Base-by-base conservation (phyloP, 345 rosid genomes). In the Erucastrum elatum region DNA sequence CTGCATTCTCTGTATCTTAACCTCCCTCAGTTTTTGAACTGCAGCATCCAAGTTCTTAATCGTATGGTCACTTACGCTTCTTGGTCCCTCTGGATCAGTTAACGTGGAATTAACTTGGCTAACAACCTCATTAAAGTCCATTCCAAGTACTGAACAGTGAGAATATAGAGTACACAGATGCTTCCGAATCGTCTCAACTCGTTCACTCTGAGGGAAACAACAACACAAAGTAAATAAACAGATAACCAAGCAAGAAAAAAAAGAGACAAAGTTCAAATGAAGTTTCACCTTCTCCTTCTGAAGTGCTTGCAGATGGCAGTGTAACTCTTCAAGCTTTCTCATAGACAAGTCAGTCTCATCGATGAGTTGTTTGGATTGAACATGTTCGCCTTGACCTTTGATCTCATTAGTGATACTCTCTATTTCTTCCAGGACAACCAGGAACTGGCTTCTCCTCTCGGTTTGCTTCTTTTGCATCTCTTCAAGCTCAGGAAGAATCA, bases 1-100 rank as follows among this genome's bases (percentile, higher is more conserved):
- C 75, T 91, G 91, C 93, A 93, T 91, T 84, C 99, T 93, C 77
- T 91, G 91, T 68, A 90, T 76, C 85, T 95, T 95, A 73, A 86
- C 84, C 75, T 88, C 60, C 60, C 60, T 53, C 60, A 53, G 60
- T 26, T 53, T 53, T 53, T 16, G 60, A 53, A 53, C 60, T 17
- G 85, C 81, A 72, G 80, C 68, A 58, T 70, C 84, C 82, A 95
- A 60, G 66, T 71, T 83, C 66, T 87, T 82, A 64, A 91, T 89
- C 3, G 92, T 85, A 71, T 72, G 83, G 75, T 88, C 70, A 66
- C 89, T 91, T 70, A 91, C 82, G 76, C 87, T 86, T 75, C 75
- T 85, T 29, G 82, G 74, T 71, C 87, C 88, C 56, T 90, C 86
- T 55, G 87, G 66, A 53, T 86, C 96, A 82, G 66, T 81, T 64